These are phyloP conservation scores for Blastobotrys apis DNA, from an alignment of 1,139 yeast genomes.

Conservation along the genomic window DNA sequence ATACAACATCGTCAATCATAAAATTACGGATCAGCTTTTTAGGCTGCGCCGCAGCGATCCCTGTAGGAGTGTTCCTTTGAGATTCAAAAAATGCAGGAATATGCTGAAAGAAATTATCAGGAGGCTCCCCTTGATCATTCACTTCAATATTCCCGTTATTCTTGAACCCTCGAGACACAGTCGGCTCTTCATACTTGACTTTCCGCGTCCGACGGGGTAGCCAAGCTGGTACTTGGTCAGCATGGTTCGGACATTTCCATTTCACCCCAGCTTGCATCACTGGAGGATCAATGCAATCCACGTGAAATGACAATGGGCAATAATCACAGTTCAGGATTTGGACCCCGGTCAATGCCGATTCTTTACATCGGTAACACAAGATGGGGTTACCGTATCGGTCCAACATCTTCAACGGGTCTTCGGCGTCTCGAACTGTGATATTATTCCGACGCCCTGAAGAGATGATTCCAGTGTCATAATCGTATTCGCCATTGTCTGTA, in stretches of 20 bases:
- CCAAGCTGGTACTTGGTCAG: conserved; percentile 47
- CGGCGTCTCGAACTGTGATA: conserved; percentile 41
- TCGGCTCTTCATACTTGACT: conserved; percentile 51
- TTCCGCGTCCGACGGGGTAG: conserved; percentile 49
- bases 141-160: conserved; percentile 52
- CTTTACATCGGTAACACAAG: conserved; percentile 73
- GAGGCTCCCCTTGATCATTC: neutral
- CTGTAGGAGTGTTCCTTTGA: conserved; percentile 37
- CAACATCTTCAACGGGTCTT: conserved; percentile 61
- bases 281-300: conserved; percentile 82
- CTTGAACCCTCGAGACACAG: conserved; percentile 55
- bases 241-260: conserved; percentile 95
- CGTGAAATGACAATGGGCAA: conserved; percentile 85
- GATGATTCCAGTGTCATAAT: conserved; percentile 45
- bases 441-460: conserved; percentile 6
- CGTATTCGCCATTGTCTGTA: conserved; percentile 67
- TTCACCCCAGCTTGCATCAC: conserved; percentile 75
- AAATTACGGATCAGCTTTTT: conserved; percentile 39
- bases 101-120: conserved; percentile 31
- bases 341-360: conserved; percentile 55
- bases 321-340: conserved; percentile 75
- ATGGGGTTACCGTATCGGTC: conserved; percentile 62
- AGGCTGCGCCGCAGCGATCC: conserved; percentile 45
- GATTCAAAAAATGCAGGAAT: conserved; percentile 44
- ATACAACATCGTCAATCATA: conserved; percentile 49